Evolutionary conservation across 2,329 filamentous ascomycete genomes (phyloP), one percentile per base, ranked within the genome.

Genomic region (Sordariomycetes sp.): DNA sequence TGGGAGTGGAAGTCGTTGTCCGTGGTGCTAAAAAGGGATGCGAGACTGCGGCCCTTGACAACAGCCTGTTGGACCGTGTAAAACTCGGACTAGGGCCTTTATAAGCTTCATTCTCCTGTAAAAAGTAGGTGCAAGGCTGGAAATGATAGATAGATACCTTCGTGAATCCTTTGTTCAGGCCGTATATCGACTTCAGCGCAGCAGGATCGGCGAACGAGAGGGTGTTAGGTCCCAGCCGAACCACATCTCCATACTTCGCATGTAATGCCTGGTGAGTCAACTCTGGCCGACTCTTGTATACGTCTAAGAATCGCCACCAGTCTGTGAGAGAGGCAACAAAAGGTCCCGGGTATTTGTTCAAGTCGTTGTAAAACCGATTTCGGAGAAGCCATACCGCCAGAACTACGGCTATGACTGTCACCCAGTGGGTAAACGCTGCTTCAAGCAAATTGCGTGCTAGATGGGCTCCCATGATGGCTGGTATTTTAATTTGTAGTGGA

Each of bases 21-120:
- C 6, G 73, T 78, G 1, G 82, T 85, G 48, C 78, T 83, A 62
- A 90, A 90, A 14, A 92, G 70, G 3, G 82, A 86, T 21, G 75
- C 73, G 0, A 87, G 66, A 3, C 72, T 68, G 40, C 72, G 68
- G 16, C 84, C 84, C 40, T 81, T 75, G 15, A 77, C 70, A 2
- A 85, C 72, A 0, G 81, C 76, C 55, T 85, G 77, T 50, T 88
- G 84, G 4, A 88, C 81, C 0, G 82, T 73, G 49, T 90, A 90
- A 52, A 90, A 90, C 42, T 84, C 78, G 20, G 82, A 86, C 78
- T 85, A 34, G 7, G 6, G 23, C 6, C 12, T 7, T 12, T 15
- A 14, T n/a, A n/a, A n/a, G n/a, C n/a, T n/a, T n/a, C n/a, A n/a
- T n/a, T n/a, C n/a, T n/a, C n/a, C n/a, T n/a, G 30, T 33, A 25